phyloP scores from a whole-genome alignment of 768 basidiomycete genomes.

The Boletales sp. region DNA sequence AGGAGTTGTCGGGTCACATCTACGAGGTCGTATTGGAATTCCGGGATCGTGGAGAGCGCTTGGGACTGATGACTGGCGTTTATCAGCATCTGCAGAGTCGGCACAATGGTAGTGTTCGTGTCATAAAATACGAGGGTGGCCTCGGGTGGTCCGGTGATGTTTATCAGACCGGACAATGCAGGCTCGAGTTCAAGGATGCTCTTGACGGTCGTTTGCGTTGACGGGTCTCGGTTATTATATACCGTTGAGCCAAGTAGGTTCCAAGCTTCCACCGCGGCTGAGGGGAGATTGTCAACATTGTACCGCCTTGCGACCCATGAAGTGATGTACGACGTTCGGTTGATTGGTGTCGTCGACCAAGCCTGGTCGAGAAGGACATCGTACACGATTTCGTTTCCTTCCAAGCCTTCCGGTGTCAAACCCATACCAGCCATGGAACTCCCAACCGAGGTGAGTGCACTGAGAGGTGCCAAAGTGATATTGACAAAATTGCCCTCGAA shows the following conservation, averaged over 20 bases:
- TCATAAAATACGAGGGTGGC: slow-evolving; percentile 36
- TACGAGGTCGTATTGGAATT: slow-evolving; percentile 38
- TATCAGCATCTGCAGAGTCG: slow-evolving; percentile 70
- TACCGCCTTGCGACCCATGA: slow-evolving; percentile 38
- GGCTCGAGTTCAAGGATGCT: slow-evolving; percentile 38
- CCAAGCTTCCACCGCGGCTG: slow-evolving; percentile 32
- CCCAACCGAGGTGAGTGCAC: slow-evolving; percentile 27
- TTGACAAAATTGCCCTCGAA: slow-evolving; percentile 36
- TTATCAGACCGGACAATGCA: slow-evolving; percentile 30
- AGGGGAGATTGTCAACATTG: slow-evolving; percentile 23
- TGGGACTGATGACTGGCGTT: slow-evolving; percentile 21
- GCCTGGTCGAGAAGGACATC: slow-evolving; percentile 40
- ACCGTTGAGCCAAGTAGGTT: slow-evolving; percentile 34
- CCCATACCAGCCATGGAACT: slow-evolving; percentile 38
- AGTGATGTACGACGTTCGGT: slow-evolving; percentile 30
- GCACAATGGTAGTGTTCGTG: slow-evolving; percentile 58
- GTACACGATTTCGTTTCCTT: slow-evolving; percentile 42
- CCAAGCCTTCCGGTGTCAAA: slow-evolving; percentile 38
- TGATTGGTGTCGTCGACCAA: slow-evolving; percentile 34
- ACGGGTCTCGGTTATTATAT: slow-evolving; percentile 35
- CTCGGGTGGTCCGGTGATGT: slow-evolving; percentile 29
- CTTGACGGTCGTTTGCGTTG: slow-evolving; percentile 33
- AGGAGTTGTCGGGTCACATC: slow-evolving; percentile 39
- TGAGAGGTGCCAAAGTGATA: slow-evolving; percentile 30
- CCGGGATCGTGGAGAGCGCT: slow-evolving; percentile 23